phyloP scores from a whole-genome alignment of 1,284 basidiomycete genomes.

The Boletus holoroseus region DNA sequence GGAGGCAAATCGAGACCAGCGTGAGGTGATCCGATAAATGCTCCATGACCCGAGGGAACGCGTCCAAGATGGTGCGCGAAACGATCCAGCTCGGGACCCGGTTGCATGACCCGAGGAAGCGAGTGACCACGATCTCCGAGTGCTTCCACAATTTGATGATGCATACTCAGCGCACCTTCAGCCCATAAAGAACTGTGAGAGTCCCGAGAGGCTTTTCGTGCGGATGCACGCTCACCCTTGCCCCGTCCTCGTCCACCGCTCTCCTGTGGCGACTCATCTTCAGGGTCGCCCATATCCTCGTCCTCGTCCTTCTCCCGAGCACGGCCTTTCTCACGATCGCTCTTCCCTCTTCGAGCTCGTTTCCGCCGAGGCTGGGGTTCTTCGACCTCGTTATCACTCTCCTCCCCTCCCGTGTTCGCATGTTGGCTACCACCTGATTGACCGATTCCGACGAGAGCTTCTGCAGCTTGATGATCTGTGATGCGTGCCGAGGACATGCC shows the following conservation, averaged over 20 bases:
- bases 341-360: conserved; percentile 43
- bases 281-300: conserved; percentile 46
- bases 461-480: conserved; percentile 77
- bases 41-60: conserved; percentile 34
- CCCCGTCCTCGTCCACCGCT: conserved; percentile 27
- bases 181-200: conserved; percentile 35
- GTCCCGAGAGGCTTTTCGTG: conserved; percentile 35
- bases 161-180: conserved; percentile 34
- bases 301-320: conserved; percentile 44
- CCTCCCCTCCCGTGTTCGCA: conserved; percentile 44
- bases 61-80: conserved; percentile 34
- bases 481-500: conserved; percentile 49
- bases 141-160: conserved; percentile 34
- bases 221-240: conserved; percentile 35
- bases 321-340: conserved; percentile 35
- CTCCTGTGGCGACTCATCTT: conserved; percentile 32
- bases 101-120: conserved; percentile 30
- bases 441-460: conserved; percentile 75
- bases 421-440: conserved; percentile 43
- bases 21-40: conserved; percentile 35
- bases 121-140: conserved; percentile 35
- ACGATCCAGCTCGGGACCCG: conserved; percentile 30
- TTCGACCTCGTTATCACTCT: conserved; percentile 52
- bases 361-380: conserved; percentile 50
- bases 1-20: conserved; percentile 57